Base-by-base conservation (phyloP, 371 early-diverging fungal species). In the Thermomucor indicae-seudaticae region DNA sequence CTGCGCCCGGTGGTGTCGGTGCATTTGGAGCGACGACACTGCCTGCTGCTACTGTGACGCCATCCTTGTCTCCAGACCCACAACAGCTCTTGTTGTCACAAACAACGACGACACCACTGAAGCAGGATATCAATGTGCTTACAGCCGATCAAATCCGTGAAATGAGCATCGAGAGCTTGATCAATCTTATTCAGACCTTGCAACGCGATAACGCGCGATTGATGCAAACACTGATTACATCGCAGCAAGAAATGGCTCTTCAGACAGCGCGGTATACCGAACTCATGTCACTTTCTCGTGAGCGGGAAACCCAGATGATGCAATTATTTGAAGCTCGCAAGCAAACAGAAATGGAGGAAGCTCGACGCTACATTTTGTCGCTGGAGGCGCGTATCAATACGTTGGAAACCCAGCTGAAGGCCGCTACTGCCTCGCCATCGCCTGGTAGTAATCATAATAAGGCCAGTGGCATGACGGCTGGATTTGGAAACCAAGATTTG, bases 271-370 rank as follows among this genome's bases (percentile, higher is more conserved):
- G 47, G 27, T 52, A 52, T 32, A 52, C 31, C 40, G 46, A 45
- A n/a, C 16, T 50, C 40, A 39, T 52, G 14, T 30, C 43, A 16
- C 28, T 56, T 12, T 43, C 57, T 0, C 38, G 50, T 14, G 50
- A 56, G 31, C 50, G 51, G 1, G 55, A 55, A 43, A 19, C 41
- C 7, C 57, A 56, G 24, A 22, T 40, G 25, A 20, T 50, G 30
- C 50, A 56, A 39, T 29, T 57, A 12, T 47, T 46, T 17, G 73
- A 78, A 29, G 67, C 71, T 31, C 72, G 71, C 32, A 78, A 75
- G 46, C 63, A 72, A 23, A 60, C 60, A 1, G 78, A 78, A 55
- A 59, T 75, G 64, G 78, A 78, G 27, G 75, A 75, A 43, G 58
- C 63, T 0, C 53, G 63, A 25, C 55, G 68, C 10, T 72, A 75